Evolutionary conservation across 2,329 filamentous ascomycete species (phyloP).

Genomic region (Aspergillus costaricaensis): DNA sequence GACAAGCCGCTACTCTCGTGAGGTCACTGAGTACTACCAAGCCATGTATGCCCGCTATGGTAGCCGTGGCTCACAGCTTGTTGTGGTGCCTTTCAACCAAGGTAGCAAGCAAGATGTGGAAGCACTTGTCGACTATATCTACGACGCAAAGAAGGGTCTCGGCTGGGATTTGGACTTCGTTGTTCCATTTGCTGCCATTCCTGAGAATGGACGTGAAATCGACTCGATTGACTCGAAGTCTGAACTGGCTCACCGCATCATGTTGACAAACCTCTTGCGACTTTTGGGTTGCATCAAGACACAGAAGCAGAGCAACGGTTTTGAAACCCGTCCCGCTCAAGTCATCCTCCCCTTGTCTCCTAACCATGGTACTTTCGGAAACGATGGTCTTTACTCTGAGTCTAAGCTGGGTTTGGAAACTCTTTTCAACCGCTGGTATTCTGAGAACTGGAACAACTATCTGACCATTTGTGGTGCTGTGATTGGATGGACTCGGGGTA

Average conservation of each 20-base stretch:
- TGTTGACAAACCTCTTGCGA: constrained; percentile 95
- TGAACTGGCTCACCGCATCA: constrained; percentile 96
- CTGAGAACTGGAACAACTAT: constrained; percentile 95
- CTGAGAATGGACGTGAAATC: constrained; percentile 96
- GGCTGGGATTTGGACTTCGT: constrained; percentile 98
- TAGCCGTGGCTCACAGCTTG: constrained; percentile 89
- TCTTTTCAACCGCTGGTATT: constrained; percentile 97
- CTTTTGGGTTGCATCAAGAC: constrained; percentile 87
- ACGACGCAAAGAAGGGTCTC: constrained; percentile 91
- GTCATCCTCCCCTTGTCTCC: constrained; percentile 94
- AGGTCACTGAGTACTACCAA: constrained; percentile 99
- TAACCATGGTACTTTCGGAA: constrained; percentile 98
- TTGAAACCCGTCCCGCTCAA: constrained; percentile 93
- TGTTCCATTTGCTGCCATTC: constrained; percentile 94
- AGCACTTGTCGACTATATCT: constrained; percentile 92
- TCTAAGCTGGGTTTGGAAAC: constrained; percentile 97
- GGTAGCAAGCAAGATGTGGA: constrained; percentile 98
- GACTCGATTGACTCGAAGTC: constrained; percentile 96
- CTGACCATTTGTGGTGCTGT: constrained; percentile 97
- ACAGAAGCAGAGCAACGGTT: constrained; percentile 83
- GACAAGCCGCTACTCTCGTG: constrained; percentile 91
- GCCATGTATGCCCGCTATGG: constrained; percentile 96
- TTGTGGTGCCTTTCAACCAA: constrained; percentile 98
- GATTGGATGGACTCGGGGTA: constrained; percentile 98
- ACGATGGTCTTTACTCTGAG: constrained; percentile 96